A percentile compares a stretch with the other conserved stretches of the same genome.
phyloP scores from a whole-genome alignment of 73 alveolate species.

The Chromera velia region DNA sequence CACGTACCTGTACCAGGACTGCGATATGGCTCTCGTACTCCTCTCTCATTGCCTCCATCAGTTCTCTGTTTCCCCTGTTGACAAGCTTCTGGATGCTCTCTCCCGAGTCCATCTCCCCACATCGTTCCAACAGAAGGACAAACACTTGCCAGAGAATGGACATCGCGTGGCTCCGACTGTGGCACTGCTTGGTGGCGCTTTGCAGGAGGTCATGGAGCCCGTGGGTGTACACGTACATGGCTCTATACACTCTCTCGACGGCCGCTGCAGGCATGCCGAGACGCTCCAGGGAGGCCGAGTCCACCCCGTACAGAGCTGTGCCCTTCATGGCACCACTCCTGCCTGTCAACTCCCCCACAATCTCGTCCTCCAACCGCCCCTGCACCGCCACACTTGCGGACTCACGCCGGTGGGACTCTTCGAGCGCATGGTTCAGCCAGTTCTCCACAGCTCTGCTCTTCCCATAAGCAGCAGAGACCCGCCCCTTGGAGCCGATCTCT shows the following conservation, averaged over 20 bases:
- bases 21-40: background rate
- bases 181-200: background rate
- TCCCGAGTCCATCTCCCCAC: background rate
- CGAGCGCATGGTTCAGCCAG: background rate
- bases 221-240: slow-evolving; percentile 47
- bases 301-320: background rate
- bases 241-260: slow-evolving; percentile 50
- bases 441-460: too few species aligned
- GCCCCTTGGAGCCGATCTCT: too few species aligned
- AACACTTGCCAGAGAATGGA: background rate
- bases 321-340: background rate
- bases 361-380: background rate
- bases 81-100: background rate
- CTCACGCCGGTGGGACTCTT: background rate
- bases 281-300: background rate
- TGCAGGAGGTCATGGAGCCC: slow-evolving; percentile 52
- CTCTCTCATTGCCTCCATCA: background rate
- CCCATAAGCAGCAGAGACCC: too few species aligned
- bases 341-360: background rate
- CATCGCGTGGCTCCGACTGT: background rate
- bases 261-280: background rate
- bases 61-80: background rate
- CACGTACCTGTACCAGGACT: too few species aligned
- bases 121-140: background rate
- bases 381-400: too few species aligned